phyloP scores from a whole-genome alignment of 106 monocot species.

The Agapanthus africanus region DNA sequence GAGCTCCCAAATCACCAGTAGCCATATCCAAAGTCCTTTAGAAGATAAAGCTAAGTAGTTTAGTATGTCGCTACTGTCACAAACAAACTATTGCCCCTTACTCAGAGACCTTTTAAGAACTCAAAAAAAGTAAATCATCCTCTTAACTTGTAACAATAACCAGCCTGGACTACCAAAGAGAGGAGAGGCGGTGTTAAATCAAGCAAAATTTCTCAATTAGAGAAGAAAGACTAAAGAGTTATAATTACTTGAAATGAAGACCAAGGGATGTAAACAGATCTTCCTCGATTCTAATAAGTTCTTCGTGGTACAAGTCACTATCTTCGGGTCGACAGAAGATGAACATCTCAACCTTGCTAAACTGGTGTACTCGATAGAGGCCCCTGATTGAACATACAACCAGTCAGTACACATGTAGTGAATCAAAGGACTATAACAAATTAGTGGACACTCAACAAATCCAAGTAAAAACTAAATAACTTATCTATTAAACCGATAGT shows the following conservation, averaged over 20 bases:
- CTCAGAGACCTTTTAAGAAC: not conserved
- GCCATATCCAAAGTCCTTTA: conserved; percentile 95
- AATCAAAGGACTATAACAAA: too few species aligned
- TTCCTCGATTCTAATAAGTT: conserved; percentile 85
- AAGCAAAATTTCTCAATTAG: not conserved
- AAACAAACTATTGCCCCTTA: not conserved
- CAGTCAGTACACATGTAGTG: not conserved
- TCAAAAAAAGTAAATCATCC: not conserved
- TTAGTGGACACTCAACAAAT: too few species aligned
- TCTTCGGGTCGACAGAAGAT: conserved; percentile 87
- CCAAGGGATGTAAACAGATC: conserved; percentile 88
- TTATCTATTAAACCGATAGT: too few species aligned
- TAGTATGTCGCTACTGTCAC: too few species aligned
- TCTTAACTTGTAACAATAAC: not conserved
- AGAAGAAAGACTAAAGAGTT: not conserved
- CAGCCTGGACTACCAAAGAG: not conserved
- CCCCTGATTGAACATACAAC: conserved; percentile 50
- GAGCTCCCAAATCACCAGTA: conserved; percentile 88
- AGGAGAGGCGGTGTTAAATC: not conserved
- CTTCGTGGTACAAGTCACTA: conserved; percentile 72
- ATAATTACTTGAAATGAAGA: conserved; percentile 91
- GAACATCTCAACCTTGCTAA: conserved; percentile 99
- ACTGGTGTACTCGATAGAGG: conserved; percentile 93
- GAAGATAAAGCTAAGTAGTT: not conserved
- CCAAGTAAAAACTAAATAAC: too few species aligned